Conservation (phyloP, 192 early-diverging fungal species). For the Backusella tarrabulga region DNA sequence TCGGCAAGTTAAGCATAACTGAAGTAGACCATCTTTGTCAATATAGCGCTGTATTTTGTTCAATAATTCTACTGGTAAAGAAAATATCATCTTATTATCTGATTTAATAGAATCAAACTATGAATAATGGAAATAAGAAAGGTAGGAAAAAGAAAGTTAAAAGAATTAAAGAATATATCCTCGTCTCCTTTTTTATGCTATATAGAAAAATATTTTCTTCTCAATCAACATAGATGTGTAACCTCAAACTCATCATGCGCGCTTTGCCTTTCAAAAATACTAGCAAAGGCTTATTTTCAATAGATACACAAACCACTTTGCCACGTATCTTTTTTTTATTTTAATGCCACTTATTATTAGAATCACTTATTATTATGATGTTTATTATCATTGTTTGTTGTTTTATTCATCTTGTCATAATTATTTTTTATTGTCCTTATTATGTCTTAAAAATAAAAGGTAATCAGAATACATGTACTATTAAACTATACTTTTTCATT, state of each 20-base stretch:
- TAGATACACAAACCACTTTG: neutral
- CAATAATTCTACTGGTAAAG: neutral
- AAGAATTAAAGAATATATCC: too few species aligned
- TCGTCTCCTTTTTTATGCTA: neutral
- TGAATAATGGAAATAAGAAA: neutral
- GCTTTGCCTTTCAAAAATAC: neutral
- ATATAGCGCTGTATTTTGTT: neutral
- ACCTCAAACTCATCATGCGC: neutral
- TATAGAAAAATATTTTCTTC: neutral
- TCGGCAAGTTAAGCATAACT: neutral
- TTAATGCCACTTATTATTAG: neutral
- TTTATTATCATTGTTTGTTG: neutral
- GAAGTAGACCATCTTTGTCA: neutral
- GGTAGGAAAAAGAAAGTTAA: neutral
- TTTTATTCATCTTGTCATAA: neutral
- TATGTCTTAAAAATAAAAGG: neutral
- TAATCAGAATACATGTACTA: neutral
- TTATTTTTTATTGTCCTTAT: neutral
- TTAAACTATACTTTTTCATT: neutral
- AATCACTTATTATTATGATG: neutral
- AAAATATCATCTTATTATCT: neutral
- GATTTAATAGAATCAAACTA: neutral
- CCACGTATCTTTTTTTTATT: neutral
- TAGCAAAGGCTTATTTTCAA: neutral
- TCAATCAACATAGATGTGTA: neutral